Evolutionary conservation across 768 basidiomycete genomes (phyloP), one percentile per base, ranked within the genome.

Genomic region (Floccularia luteovirens): DNA sequence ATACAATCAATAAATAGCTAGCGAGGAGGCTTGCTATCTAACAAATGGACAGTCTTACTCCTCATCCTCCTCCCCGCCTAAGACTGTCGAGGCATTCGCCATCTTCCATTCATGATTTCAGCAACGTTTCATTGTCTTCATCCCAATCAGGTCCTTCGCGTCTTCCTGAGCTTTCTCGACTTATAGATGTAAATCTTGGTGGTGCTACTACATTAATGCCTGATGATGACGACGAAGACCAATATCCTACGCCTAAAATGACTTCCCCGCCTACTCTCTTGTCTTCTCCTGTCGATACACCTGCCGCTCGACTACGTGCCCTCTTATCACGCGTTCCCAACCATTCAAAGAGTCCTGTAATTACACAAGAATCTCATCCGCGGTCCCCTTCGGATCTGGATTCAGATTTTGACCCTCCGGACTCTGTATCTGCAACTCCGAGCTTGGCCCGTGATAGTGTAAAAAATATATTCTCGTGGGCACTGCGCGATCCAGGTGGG

Each of bases 391-490:
- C 73, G 33, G 72, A 75, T 38, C 54, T 67, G 7, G 77, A 79
- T 31, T 78, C 76, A 14, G 77, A 80, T 51, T 77, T 74, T 45
- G 77, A 81, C 38, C 61, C 64, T 13, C 70, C 67, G 8, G 63
- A 66, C 22, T 57, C 58, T 23, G 61, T 52, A 2, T 49, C 58
- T 36, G 55, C 54, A 24, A 57, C 61, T 6, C 68, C 70, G 21
- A 79, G 74, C 41, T 49, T 72, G 37, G 72, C 74, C 13, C 72
- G 72, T 34, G 73, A 76, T 47, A 79, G 69, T 53, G 52, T 87
- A 33, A 81, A 69, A 52, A 70, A 75, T 42, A 64, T 88, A 22
- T 84, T 88, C 52, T 74, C 74, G n/a, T 70, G 68, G 41, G 81
- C 78, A 2, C 61, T 77, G 34, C 74, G 77, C 27, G 77, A 81